phyloP scores from a whole-genome alignment of 257 asterid genomes.

The Apocynum venetum region DNA sequence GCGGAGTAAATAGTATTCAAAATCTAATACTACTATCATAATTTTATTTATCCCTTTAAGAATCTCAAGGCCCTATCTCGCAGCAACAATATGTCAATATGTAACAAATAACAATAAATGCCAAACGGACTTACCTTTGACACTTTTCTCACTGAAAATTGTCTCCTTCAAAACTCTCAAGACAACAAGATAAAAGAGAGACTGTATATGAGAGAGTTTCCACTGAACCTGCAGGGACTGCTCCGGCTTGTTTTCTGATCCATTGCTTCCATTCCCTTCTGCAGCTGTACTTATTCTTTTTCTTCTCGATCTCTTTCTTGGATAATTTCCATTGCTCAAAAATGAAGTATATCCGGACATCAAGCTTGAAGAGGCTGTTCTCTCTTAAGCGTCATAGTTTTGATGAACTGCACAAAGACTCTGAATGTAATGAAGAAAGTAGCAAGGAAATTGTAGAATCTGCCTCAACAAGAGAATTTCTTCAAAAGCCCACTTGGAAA shows the following conservation, averaged over 20 bases:
- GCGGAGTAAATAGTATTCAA: too few relatives aligned
- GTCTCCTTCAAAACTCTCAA: slow-evolving; percentile 18
- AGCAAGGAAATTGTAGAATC: slow-evolving; percentile 15
- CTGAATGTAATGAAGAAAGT: slow-evolving; percentile 17
- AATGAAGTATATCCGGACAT: slow-evolving; percentile 72
- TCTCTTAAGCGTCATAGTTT: slow-evolving; percentile 53
- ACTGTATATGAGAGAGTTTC: not conserved
- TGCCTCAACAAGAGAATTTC: slow-evolving; percentile 23
- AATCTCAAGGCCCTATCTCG: too few relatives aligned
- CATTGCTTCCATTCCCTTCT: slow-evolving; percentile 3
- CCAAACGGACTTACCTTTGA: slow-evolving; percentile 4
- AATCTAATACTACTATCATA: too few relatives aligned
- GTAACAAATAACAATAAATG: not conserved
- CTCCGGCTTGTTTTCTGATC: not conserved
- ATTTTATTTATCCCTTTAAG: too few relatives aligned
- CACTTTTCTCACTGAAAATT: slow-evolving; percentile 11
- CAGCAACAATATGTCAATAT: too few relatives aligned
- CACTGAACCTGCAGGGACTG: not conserved
- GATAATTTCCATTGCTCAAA: not conserved
- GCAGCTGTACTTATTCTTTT: not conserved
- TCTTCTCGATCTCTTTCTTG: not conserved
- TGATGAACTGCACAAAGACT: slow-evolving; percentile 37
- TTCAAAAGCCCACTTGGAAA: slow-evolving; percentile 74
- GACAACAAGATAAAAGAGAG: not conserved
- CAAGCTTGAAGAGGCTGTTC: slow-evolving; percentile 67